Percentiles rank a stretch among this genome's conserved stretches.
Evolutionary conservation across 345 rosid genomes (phyloP).

Genomic region (Erodium maritimum): DNA sequence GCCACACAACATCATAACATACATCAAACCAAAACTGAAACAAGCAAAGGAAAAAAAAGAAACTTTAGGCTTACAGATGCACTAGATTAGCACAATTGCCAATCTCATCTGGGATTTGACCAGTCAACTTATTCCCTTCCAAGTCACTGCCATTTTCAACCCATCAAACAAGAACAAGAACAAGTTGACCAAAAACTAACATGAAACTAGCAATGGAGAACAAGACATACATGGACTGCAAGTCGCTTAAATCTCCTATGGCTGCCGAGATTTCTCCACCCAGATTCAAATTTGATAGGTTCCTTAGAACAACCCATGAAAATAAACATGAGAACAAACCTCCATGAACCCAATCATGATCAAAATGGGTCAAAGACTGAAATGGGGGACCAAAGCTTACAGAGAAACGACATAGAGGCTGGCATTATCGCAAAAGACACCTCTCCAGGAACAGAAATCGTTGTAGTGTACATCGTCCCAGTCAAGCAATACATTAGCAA

Average conservation of each 20-base stretch:
- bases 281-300: constrained; percentile 57
- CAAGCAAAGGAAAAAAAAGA: not conserved
- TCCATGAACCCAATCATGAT: not conserved
- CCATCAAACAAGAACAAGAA: not conserved
- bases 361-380: not conserved
- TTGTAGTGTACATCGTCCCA: constrained; percentile 57
- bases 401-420: constrained; percentile 53
- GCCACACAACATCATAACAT: no score
- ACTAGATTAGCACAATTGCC: constrained; percentile 67
- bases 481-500: constrained; percentile 55
- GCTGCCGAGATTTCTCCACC: constrained; percentile 90
- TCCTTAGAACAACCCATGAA: constrained; percentile 26
- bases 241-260: constrained; percentile 56
- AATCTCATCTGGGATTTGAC: constrained; percentile 89
- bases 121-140: constrained; percentile 62
- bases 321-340: not conserved
- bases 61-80: constrained; percentile 37
- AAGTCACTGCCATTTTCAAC: constrained; percentile 42
- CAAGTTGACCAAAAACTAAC: not conserved
- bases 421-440: constrained; percentile 60
- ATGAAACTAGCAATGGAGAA: not conserved
- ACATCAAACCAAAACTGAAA: no score
- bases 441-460: constrained; percentile 85
- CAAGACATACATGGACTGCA: constrained; percentile 55
- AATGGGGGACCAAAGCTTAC: constrained; percentile 23